phyloP scores from a whole-genome alignment of 768 basidiomycete genomes.

The Saitozyma podzolica region DNA sequence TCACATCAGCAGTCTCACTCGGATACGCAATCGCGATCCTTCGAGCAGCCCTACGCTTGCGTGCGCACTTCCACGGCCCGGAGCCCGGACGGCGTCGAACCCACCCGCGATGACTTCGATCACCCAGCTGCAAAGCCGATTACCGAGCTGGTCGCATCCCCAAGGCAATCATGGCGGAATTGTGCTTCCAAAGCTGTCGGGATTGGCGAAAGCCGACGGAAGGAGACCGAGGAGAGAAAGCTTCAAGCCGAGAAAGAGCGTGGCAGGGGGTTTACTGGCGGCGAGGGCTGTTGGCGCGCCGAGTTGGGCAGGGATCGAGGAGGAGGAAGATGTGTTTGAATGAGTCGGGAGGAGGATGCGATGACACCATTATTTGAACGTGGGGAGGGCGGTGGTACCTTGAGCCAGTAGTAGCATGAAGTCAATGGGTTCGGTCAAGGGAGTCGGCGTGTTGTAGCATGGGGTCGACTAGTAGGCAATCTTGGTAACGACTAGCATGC shows the following conservation, averaged over 20 bases:
- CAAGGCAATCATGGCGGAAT: not conserved
- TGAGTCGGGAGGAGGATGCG: too few species aligned
- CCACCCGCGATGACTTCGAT: not conserved
- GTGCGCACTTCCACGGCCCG: slow-evolving; percentile 4
- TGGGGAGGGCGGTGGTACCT: too few species aligned
- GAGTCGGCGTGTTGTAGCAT: too few species aligned
- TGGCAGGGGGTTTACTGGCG: slow-evolving; percentile 8
- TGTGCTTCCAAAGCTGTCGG: not conserved
- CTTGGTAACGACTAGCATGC: too few species aligned
- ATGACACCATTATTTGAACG: too few species aligned
- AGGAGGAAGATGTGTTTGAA: too few species aligned
- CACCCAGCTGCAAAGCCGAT: not conserved
- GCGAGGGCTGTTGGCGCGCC: not conserved
- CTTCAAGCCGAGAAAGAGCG: slow-evolving; percentile 24
- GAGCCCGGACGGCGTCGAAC: not conserved
- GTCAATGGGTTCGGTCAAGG: too few species aligned
- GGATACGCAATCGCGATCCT: not conserved
- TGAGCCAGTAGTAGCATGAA: too few species aligned
- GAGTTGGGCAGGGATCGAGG: too few species aligned
- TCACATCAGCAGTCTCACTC: slow-evolving; percentile 1
- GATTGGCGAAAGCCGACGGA: slow-evolving; percentile 18
- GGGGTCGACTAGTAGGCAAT: too few species aligned
- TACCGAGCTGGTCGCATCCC: not conserved
- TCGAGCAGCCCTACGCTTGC: slow-evolving; percentile 1
- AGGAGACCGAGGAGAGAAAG: slow-evolving; percentile 16